Conservation (phyloP, 257 asterid species). For the Solanum appendiculatum region DNA sequence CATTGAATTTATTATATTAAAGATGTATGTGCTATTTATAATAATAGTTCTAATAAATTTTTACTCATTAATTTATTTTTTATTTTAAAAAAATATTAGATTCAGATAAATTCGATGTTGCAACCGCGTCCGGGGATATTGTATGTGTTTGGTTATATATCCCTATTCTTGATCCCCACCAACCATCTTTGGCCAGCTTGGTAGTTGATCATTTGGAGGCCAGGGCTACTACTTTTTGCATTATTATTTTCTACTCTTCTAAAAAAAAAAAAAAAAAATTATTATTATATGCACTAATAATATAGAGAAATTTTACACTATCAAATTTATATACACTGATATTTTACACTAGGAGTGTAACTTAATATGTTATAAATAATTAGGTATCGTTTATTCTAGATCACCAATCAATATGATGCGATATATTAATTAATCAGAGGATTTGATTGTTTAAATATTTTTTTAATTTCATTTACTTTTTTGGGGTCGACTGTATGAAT, state of each 20-base stretch:
- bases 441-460: not conserved
- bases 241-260: not conserved
- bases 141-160: slow-evolving; percentile 3
- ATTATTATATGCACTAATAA: not conserved
- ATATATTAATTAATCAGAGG: too few relatives aligned
- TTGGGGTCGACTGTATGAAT: slow-evolving; percentile 8
- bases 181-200: slow-evolving; percentile 45
- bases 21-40: not conserved
- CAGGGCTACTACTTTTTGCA: slow-evolving; percentile 19
- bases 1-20: not conserved
- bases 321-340: not conserved
- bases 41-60: not conserved
- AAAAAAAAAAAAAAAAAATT: not conserved
- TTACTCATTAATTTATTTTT: not conserved
- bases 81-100: not conserved
- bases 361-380: not conserved
- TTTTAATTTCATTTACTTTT: not conserved
- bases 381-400: not conserved
- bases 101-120: not conserved
- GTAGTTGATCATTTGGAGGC: slow-evolving; percentile 13
- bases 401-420: not conserved
- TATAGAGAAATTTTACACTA: not conserved
- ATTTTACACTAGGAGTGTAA: not conserved
- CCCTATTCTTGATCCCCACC: slow-evolving; percentile 5
- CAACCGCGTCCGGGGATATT: not conserved